These are phyloP conservation scores for Amylocarpus encephaloides DNA, from an alignment of 2,329 filamentous ascomycete genomes.

Conservation along the genomic window DNA sequence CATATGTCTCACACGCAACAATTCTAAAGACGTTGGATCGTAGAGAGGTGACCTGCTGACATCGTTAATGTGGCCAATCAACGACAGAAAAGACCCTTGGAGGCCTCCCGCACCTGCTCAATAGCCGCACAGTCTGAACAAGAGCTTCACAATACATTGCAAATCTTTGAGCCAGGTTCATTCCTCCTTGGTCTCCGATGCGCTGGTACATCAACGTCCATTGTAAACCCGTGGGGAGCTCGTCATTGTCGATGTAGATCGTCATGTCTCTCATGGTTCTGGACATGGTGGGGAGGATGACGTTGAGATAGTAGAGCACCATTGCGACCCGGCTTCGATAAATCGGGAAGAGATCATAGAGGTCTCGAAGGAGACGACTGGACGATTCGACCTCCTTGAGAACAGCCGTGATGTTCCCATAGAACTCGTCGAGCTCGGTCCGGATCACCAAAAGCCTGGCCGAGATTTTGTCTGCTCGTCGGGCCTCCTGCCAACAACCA, in stretches of 20 bases:
- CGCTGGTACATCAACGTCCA: conserved; percentile 55
- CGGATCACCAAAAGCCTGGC: conserved; percentile 45
- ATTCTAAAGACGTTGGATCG: conserved; percentile 49
- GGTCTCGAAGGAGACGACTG: conserved; percentile 43
- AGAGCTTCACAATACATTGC: conserved; percentile 51
- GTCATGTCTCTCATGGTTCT: conserved; percentile 49
- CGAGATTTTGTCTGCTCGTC: conserved; percentile 44
- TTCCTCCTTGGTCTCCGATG: conserved; percentile 46
- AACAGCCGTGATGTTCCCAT: conserved; percentile 42
- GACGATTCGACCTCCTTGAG: conserved; percentile 33
- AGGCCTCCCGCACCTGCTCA: conserved; percentile 40
- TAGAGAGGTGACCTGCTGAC: conserved; percentile 44
- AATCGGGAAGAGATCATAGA: conserved; percentile 48
- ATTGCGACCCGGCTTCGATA: conserved; percentile 44
- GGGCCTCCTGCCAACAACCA: conserved; percentile 50
- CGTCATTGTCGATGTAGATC: conserved; percentile 44
- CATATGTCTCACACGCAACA: conserved; percentile 42
- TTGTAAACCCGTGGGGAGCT: conserved; percentile 40
- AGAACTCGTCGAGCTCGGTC: conserved; percentile 38
- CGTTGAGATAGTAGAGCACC: conserved; percentile 49
- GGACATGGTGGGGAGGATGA: conserved; percentile 50
- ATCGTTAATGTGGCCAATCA: conserved; percentile 4
- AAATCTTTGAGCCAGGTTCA: conserved; percentile 47
- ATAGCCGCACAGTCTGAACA: conserved; percentile 41
- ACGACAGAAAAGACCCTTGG: conserved; percentile 7